A percentile compares a stretch with the other conserved stretches of the same genome.
phyloP scores from a whole-genome alignment of 192 early-diverging fungal genomes.

The Podila epigama region DNA sequence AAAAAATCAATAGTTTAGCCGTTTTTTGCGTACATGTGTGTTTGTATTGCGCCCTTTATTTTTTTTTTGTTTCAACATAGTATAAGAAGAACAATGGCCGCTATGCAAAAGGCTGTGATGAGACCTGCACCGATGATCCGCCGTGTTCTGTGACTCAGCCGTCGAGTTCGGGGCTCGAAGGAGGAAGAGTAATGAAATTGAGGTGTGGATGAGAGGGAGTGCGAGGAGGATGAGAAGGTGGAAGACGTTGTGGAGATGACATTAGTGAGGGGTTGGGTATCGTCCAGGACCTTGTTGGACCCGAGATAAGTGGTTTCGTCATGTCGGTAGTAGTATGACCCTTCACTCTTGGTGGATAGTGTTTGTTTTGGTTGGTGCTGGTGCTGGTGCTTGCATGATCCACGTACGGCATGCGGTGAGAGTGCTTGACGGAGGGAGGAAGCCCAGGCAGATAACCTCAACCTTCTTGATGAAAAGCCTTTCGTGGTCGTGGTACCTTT shows the following conservation, averaged over 20 bases:
- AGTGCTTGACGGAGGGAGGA: conserved; percentile 14
- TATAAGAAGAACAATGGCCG: conserved; percentile 34
- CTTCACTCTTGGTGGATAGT: background rate
- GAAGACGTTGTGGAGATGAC: background rate
- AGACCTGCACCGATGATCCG: conserved; percentile 29
- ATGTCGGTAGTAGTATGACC: background rate
- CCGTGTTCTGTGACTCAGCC: conserved; percentile 3
- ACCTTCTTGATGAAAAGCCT: background rate
- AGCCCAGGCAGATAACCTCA: conserved; percentile 28
- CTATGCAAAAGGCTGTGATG: conserved; percentile 37
- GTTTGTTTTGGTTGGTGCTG: background rate
- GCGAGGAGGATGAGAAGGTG: background rate
- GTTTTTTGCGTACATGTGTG: background rate
- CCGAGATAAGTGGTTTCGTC: too few relatives aligned
- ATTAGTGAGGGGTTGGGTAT: background rate
- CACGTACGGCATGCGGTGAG: background rate
- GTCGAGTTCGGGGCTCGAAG: conserved; percentile 6
- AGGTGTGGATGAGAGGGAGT: background rate
- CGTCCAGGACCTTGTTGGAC: background rate
- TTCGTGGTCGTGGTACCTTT: conserved; percentile 5
- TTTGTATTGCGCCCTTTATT: background rate
- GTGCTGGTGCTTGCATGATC: background rate
- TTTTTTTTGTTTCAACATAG: conserved; percentile 13
- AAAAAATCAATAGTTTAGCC: background rate
- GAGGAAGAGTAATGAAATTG: conserved; percentile 1